Base-by-base conservation (phyloP, 2,329 filamentous ascomycete genomes). In the Aspergillus oerlinghausenensis region DNA sequence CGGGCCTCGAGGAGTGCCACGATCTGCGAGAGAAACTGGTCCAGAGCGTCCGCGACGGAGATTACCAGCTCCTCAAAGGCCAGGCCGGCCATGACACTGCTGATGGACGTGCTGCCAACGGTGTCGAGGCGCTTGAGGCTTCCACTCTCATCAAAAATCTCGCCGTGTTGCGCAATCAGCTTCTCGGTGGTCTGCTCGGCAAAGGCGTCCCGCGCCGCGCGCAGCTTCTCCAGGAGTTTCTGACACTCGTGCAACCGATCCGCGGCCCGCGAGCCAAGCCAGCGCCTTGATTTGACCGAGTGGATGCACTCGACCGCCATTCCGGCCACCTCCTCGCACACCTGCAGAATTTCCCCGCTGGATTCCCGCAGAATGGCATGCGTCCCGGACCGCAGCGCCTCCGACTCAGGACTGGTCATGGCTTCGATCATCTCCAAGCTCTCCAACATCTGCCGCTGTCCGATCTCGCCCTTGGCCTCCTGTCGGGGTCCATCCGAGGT, bases 31-130 rank as follows among this genome's bases (percentile, higher is more conserved):
- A 81, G 62, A 0, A 80, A 56, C 3, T 38, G 32, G n/a, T 55
- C 40, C 2, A 52, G 29, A 3, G 53, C 32, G 8, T 51, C 28
- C 4, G 56, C 56, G 3, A 49, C 28, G 14, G 32, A 45, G 54
- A 8, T 81, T 68, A 3, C 77, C 71, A 60, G 38, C 29, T 80
- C 78, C 54, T 80, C 78, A 6, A 79, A 67, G 2, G 80, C 75
- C 74, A 81, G 78, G 11, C 73, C 72, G 3, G 78, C 58, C 2
- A 79, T 66, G 19, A 81, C 69, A 1, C 75, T 76, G 0, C 70
- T 67, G 2, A 80, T 26, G 49, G 70, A 72, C 9, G 80, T 52
- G 77, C 76, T 80, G n/a, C 69, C 70, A 45, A 71, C 76, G 0
- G 65, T 68, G 3, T 62, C 63, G 7, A 75, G 56, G 10, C 65